Evolutionary conservation across 2,329 filamentous ascomycete species (phyloP), one percentile per base, ranked within the genome.

Genomic region (Beauveria medogensis): DNA sequence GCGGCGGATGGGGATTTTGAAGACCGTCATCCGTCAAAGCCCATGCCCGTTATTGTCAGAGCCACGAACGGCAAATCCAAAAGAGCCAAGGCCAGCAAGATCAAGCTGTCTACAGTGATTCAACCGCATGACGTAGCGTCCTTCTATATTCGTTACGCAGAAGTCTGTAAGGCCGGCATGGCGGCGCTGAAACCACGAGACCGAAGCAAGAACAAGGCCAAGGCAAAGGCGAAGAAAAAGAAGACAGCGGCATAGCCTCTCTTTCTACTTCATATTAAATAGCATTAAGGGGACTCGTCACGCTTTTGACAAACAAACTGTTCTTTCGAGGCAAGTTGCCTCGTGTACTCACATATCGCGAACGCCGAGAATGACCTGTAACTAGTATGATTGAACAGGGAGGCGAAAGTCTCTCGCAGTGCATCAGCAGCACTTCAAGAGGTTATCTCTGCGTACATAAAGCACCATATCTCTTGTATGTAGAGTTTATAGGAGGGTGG

Each of bases 131-230:
- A 88, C 5, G 73, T 97, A 12, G 92, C 95, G 59, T 78, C 73
- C 0, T 99, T 99, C 71, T 99, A 92, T 73, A 77, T 79, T 34
- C 82, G 84, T 56, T 99, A 97, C 77, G 92, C 92, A 24, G 94
- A 97, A 67, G 82, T 92, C 3, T 97, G 92, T 76, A 97, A 96
- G 78, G 78, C 82, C 0, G 91, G 92, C 6, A 97, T 97, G 92
- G 81, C 83, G 54, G 87, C 88, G 8, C 72, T 99, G 75, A 97
- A 96, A 84, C 96, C 96, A 71, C 83, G 94, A 67, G 93, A 97
- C 76, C 84, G 92, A 70, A 96, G 89, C 74, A 93, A 91, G 81
- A 86, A 87, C 78, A 90, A 89, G 72, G 91, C 89, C 65, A 90
- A 88, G 77, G 91, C 89, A 65, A 90, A 88, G 77, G 84, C 81